Percentiles rank a stretch among this genome's conserved stretches.
phyloP scores from a whole-genome alignment of 257 asterid genomes.

The Linderniella brevidens region DNA sequence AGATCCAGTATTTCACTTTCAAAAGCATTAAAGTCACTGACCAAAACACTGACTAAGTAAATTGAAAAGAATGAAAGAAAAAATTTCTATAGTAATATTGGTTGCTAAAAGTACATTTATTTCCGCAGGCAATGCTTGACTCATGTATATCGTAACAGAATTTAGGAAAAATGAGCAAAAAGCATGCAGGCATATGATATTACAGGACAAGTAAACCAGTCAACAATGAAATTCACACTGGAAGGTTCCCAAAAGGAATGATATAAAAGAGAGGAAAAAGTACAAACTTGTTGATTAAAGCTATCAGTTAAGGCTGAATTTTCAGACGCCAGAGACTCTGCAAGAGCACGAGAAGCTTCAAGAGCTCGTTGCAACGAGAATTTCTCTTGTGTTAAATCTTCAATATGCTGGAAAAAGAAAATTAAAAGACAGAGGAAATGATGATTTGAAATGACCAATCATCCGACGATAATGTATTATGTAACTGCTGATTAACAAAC shows the following conservation, averaged over 20 bases:
- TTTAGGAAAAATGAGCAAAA: no score
- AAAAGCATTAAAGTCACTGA: no score
- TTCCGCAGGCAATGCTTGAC: no score
- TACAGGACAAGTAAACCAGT: slow-evolving; percentile 3
- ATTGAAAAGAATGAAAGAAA: no score
- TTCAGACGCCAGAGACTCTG: slow-evolving; percentile 93
- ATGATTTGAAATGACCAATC: neutral
- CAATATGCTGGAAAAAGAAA: slow-evolving; percentile 68
- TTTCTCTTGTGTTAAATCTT: slow-evolving; percentile 91
- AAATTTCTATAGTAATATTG: no score
- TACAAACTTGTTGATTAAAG: slow-evolving; percentile 75
- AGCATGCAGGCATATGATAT: neutral
- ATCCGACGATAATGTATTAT: no score
- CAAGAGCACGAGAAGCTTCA: slow-evolving; percentile 73
- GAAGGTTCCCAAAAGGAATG: neutral
- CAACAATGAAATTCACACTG: slow-evolving; percentile 2
- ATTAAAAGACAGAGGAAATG: slow-evolving; percentile 1
- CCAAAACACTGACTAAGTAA: no score
- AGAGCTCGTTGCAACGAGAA: slow-evolving; percentile 93
- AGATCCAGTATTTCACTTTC: no score
- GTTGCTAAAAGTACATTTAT: no score
- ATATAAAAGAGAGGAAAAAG: slow-evolving; percentile 8
- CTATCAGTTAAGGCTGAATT: slow-evolving; percentile 83
- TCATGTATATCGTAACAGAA: no score
- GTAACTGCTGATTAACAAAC: neutral